Evolutionary conservation across 2,329 filamentous ascomycete genomes (phyloP).

Genomic region (Akanthomyces dipterigenus): DNA sequence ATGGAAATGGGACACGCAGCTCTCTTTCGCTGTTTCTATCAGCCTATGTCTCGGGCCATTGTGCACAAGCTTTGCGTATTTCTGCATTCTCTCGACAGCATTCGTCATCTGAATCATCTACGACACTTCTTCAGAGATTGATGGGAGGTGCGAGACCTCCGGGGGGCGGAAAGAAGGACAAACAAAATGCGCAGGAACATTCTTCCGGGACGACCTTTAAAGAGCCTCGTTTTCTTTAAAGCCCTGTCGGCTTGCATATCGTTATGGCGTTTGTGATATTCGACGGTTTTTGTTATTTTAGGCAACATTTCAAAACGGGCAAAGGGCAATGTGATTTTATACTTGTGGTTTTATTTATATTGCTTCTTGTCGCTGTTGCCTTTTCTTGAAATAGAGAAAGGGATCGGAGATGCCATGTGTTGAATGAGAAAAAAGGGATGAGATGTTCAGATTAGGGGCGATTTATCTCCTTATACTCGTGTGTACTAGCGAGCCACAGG

Average conservation of each 20-base stretch:
- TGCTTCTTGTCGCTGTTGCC: not conserved
- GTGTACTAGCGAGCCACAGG: not conserved
- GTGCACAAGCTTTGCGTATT: not conserved
- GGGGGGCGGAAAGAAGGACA: not conserved
- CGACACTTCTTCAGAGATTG: not conserved
- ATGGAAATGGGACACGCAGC: not conserved
- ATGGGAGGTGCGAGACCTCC: not conserved
- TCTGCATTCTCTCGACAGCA: not conserved
- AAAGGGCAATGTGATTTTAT: constrained; percentile 6
- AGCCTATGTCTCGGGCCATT: not conserved
- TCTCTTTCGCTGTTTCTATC: not conserved
- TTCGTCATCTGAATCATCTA: not conserved
- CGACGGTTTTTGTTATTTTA: constrained; percentile 3
- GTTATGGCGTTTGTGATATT: constrained; percentile 10
- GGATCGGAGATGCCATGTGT: not conserved
- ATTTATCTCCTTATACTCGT: no score
- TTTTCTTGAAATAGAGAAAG: not conserved
- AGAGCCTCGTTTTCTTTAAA: not conserved
- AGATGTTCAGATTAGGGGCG: not conserved
- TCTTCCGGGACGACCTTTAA: not conserved
- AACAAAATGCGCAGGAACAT: not conserved
- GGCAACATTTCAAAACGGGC: constrained; percentile 5
- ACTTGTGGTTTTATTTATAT: constrained; percentile 4
- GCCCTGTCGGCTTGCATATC: constrained; percentile 11
- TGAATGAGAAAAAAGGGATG: not conserved